Evolutionary conservation across 495 filamentous ascomycete genomes (phyloP).

Genomic region (Ascodesmis nigricans): DNA sequence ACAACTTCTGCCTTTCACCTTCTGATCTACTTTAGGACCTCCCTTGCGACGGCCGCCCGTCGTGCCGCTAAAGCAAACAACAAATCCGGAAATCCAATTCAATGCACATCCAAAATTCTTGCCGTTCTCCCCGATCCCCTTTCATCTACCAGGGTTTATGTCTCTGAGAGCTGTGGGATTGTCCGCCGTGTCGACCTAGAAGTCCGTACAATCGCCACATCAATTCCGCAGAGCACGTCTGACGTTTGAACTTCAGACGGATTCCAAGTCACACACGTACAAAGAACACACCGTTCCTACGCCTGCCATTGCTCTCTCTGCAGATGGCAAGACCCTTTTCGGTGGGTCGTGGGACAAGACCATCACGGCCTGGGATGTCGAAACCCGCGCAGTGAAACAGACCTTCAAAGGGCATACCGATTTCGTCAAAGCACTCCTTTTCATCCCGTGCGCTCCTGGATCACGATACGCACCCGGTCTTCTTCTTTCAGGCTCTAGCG

Average conservation of each 20-base stretch:
- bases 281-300: conserved; percentile 52
- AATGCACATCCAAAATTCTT: conserved; percentile 64
- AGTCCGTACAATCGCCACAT: conserved; percentile 41
- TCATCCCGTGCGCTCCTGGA: conserved; percentile 13
- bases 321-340: conserved; percentile 38
- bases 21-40: conserved; percentile 49
- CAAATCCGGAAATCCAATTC: conserved; percentile 58
- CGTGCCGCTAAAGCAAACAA: conserved; percentile 64
- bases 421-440: conserved; percentile 62
- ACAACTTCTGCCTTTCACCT: conserved; percentile 5
- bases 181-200: conserved; percentile 50
- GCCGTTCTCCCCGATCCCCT: conserved; percentile 48
- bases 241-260: conserved; percentile 24
- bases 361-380: conserved; percentile 60
- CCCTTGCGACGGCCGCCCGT: conserved; percentile 47
- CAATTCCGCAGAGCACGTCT: not conserved
- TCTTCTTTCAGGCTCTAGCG: conserved; percentile 68
- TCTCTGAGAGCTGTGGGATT: conserved; percentile 65
- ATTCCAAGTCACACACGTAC: conserved; percentile 25
- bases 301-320: conserved; percentile 48
- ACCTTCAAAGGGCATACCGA: conserved; percentile 64
- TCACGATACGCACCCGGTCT: conserved; percentile 7
- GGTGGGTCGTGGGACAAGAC: conserved; percentile 85
- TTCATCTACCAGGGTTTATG: conserved; percentile 35
- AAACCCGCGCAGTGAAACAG: conserved; percentile 28